Conservation (phyloP, 805 yeast genomes). For the Hanseniaspora lachancei region DNA sequence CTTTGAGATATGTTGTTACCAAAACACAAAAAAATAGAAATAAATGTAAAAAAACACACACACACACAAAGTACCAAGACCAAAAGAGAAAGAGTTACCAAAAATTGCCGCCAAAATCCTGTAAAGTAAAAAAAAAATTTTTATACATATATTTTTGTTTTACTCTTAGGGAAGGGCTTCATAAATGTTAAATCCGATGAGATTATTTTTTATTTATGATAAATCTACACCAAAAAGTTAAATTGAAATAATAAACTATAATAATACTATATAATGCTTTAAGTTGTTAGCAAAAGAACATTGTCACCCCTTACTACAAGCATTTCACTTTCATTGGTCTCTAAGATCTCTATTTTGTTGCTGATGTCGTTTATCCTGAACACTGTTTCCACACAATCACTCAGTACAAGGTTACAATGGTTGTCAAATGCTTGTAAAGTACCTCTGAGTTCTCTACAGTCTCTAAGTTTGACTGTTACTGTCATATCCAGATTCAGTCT, state of each 20-base stretch:
- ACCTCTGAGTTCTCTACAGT: constrained; percentile 86
- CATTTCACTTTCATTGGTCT: constrained; percentile 55
- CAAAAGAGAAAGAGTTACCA: neutral
- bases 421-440: constrained; percentile 86
- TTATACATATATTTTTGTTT: no score
- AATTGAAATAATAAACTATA: neutral
- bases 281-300: constrained; percentile 64
- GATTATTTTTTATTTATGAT: no score
- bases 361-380: constrained; percentile 37
- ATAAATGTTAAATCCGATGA: neutral
- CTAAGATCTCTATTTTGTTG: constrained; percentile 17
- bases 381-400: constrained; percentile 81
- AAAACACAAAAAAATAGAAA: neutral
- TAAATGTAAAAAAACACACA: neutral
- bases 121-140: no score
- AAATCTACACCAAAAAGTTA: neutral
- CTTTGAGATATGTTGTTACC: no score
- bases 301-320: constrained; percentile 96
- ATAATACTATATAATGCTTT: neutral
- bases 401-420: constrained; percentile 89
- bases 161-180: no score
- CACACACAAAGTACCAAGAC: no score
- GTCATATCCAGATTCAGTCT: constrained; percentile 76
- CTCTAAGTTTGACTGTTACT: constrained; percentile 80
- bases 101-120: neutral